phyloP scores from a whole-genome alignment of 2,329 filamentous ascomycete species.

The Beauveria pseudobassiana region DNA sequence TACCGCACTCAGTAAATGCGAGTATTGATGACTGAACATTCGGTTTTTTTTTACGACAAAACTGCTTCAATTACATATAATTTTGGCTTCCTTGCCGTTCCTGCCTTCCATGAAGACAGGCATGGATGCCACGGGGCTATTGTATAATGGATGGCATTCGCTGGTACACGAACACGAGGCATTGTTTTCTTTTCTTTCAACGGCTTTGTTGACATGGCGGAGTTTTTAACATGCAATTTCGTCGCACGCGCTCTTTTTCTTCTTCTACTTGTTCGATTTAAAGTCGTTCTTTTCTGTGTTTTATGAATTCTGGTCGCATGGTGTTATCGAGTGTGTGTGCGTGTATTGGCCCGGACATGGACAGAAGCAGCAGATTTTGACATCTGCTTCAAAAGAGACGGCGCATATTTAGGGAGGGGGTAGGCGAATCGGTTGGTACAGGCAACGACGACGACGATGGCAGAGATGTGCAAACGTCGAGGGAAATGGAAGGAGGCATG shows the following conservation, averaged over 20 bases:
- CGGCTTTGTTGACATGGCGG: neutral
- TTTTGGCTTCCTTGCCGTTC: neutral
- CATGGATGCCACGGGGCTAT: neutral
- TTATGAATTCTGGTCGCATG: neutral
- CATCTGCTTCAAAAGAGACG: neutral
- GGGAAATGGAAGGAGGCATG: neutral
- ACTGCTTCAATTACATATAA: constrained; percentile 7
- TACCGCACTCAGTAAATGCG: constrained; percentile 59
- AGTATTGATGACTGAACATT: no score
- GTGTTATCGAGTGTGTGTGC: neutral
- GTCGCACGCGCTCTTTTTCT: neutral
- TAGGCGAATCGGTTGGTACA: no score
- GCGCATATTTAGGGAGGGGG: neutral
- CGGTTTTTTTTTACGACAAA: neutral
- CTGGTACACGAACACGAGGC: neutral
- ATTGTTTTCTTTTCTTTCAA: neutral
- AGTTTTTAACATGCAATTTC: neutral
- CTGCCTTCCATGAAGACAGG: neutral
- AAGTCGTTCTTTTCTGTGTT: neutral
- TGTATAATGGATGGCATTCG: constrained; percentile 4
- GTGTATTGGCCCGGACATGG: neutral
- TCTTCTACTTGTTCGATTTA: neutral
- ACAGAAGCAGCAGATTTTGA: neutral
- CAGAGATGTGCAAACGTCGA: neutral
- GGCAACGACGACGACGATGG: neutral